Evolutionary conservation across 2,329 filamentous ascomycete genomes (phyloP).

Genomic region (Gliomastix tumulicola): DNA sequence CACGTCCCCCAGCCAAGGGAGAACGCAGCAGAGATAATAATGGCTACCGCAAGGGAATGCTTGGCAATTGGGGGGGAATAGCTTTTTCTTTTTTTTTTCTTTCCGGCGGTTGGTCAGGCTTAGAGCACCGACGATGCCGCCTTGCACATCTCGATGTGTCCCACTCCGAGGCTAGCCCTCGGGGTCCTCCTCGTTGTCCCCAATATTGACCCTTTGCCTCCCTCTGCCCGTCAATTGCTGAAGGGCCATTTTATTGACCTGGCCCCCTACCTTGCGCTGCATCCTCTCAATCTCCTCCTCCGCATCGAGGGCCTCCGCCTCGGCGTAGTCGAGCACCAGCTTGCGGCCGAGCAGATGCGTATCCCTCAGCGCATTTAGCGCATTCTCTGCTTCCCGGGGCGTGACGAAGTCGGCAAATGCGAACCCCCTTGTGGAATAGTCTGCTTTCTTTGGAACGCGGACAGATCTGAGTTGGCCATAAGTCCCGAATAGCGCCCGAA

Average conservation of each 20-base stretch:
- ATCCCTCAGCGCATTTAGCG: slow-evolving; percentile 82
- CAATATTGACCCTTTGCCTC: slow-evolving; percentile 84
- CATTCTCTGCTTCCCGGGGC: slow-evolving; percentile 80
- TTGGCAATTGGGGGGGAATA: too few species aligned
- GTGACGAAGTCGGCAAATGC: slow-evolving; percentile 96
- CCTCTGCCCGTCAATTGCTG: slow-evolving; percentile 80
- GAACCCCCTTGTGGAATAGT: slow-evolving; percentile 82
- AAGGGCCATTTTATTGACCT: slow-evolving; percentile 84
- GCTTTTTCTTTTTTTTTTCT: too few species aligned
- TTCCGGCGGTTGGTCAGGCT: too few species aligned
- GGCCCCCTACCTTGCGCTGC: slow-evolving; percentile 88
- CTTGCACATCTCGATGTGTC: too few species aligned
- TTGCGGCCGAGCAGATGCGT: slow-evolving; percentile 89
- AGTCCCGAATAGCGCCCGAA: slow-evolving; percentile 75
- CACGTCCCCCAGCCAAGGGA: too few species aligned
- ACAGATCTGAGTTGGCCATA: slow-evolving; percentile 92
- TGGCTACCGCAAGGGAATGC: too few species aligned
- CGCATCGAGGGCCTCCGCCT: slow-evolving; percentile 80
- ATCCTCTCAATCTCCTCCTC: slow-evolving; percentile 96
- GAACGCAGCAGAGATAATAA: too few species aligned
- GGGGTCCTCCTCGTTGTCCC: slow-evolving; percentile 61
- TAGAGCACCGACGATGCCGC: too few species aligned
- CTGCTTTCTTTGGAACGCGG: slow-evolving; percentile 91
- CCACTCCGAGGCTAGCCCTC: too few species aligned
- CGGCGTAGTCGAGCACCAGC: slow-evolving; percentile 86